Conservation (phyloP, 2,329 filamentous ascomycete genomes). For the Tolypocladium inflatum region DNA sequence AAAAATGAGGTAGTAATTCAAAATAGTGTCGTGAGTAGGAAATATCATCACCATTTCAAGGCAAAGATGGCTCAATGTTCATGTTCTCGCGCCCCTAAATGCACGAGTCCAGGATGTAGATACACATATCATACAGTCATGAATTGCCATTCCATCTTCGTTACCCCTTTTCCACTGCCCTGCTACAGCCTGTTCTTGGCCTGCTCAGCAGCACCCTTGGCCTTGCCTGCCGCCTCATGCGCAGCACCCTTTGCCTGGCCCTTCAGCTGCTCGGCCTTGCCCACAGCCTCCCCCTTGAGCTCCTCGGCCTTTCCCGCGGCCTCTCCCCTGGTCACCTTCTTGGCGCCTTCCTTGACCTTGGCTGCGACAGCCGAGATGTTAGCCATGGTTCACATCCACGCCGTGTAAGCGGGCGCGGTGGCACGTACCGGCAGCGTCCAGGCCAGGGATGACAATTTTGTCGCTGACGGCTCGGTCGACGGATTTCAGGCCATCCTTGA, state of each 20-base stretch:
- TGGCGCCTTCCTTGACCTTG: constrained; percentile 39
- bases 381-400: background rate
- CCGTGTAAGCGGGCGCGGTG: background rate
- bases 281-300: constrained; percentile 22
- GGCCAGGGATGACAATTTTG: constrained; percentile 53
- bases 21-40: background rate
- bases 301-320: constrained; percentile 22
- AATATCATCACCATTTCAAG: background rate
- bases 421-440: constrained; percentile 46
- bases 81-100: background rate
- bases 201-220: constrained; percentile 32
- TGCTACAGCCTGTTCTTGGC: constrained; percentile 10
- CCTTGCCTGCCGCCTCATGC: constrained; percentile 29
- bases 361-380: constrained; percentile 12
- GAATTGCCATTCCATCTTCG: background rate
- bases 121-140: background rate
- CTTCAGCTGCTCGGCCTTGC: constrained; percentile 20
- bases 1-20: background rate
- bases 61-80: background rate
- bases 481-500: constrained; percentile 50
- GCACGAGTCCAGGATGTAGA: background rate
- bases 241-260: constrained; percentile 29
- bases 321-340: constrained; percentile 23
- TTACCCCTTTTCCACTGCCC: too few relatives aligned
- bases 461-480: constrained; percentile 51